Conservation (phyloP, 192 early-diverging fungal genomes). For the Gigaspora rosea region DNA sequence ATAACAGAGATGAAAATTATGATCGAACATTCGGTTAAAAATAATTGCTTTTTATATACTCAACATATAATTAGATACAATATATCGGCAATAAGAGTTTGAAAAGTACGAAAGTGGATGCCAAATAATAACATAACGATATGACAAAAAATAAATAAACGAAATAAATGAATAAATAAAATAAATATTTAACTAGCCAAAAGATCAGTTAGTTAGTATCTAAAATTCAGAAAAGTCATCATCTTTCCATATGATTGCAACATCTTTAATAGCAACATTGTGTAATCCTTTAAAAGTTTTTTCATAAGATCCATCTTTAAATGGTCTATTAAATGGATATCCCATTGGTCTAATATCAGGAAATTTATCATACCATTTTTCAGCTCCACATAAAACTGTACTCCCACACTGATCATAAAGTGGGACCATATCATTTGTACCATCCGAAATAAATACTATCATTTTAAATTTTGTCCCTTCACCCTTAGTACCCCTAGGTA, state of each 20-base stretch:
- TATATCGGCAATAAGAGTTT: too few species aligned
- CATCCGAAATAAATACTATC: slow-evolving; percentile 5
- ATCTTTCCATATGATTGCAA: slow-evolving; percentile 9
- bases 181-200: too few species aligned
- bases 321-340: slow-evolving; percentile 22
- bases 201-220: too few species aligned
- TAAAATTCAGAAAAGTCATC: not conserved
- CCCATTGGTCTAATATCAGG: slow-evolving; percentile 7
- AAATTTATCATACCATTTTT: slow-evolving; percentile 11
- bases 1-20: too few species aligned
- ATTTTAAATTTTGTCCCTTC: slow-evolving; percentile 4
- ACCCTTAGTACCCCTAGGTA: slow-evolving; percentile 4
- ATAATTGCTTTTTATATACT: too few species aligned
- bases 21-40: too few species aligned
- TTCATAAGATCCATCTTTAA: slow-evolving; percentile 10
- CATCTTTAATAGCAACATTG: not conserved
- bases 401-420: not conserved
- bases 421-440: slow-evolving; percentile 7
- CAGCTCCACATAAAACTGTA: not conserved
- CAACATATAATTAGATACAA: too few species aligned
- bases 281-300: slow-evolving; percentile 6
- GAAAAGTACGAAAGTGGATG: too few species aligned
- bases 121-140: too few species aligned
- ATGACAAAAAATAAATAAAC: too few species aligned
- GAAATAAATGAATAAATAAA: too few species aligned